Percentiles rank a stretch among this genome's conserved stretches.
Evolutionary conservation across 441 rosid genomes (phyloP).

Genomic region (Erodium trifolium): DNA sequence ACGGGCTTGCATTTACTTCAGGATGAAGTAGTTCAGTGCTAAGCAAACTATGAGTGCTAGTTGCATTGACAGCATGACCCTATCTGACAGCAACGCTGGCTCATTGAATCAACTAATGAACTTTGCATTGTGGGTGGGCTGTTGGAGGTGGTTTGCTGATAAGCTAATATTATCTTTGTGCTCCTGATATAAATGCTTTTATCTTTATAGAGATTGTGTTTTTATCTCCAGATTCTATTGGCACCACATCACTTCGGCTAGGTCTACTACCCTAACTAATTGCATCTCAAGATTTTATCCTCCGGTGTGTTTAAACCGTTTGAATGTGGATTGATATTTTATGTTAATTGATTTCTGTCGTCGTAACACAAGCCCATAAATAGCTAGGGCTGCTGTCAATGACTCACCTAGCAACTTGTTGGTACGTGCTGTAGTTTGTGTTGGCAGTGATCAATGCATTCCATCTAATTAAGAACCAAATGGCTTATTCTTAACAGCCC

Average conservation of each 20-base stretch:
- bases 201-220: not conserved
- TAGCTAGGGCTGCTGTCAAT: not conserved
- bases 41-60: not conserved
- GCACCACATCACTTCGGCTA: not conserved
- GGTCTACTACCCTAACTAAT: not conserved
- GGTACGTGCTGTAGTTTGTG: not conserved
- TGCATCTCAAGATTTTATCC: not conserved
- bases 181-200: not conserved
- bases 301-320: not conserved
- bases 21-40: not conserved
- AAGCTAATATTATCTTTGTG: not conserved
- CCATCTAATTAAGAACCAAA: not conserved
- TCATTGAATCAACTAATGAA: not conserved
- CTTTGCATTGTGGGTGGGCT: conserved; percentile 2
- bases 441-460: not conserved
- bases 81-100: not conserved
- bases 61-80: not conserved
- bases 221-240: not conserved
- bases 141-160: not conserved
- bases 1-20: not conserved
- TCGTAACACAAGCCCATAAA: not conserved
- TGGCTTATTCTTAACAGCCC: not conserved
- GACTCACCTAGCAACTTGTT: not conserved
- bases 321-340: not conserved
- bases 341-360: not conserved